Evolutionary conservation across 106 monocot genomes (phyloP).

Genomic region (Narthecium ossifragum): DNA sequence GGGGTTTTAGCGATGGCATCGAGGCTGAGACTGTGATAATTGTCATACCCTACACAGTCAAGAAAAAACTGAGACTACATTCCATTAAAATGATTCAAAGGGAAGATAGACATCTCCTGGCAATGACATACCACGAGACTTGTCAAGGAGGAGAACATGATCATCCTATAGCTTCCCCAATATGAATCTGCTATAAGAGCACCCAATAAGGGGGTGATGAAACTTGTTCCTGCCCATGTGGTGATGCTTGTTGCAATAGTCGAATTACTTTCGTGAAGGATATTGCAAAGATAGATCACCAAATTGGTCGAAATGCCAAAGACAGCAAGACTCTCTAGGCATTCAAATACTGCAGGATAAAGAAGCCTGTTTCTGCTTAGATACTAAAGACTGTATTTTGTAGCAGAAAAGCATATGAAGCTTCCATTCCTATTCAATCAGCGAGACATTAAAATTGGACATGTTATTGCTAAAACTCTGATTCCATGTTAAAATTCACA

Average conservation of each 20-base stretch:
- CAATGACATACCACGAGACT: slow-evolving; percentile 18
- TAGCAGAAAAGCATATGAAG: too few species aligned
- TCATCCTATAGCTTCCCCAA: slow-evolving; percentile 28
- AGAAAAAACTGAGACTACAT: background rate
- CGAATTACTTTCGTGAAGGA: slow-evolving; percentile 33
- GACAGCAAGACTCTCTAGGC: slow-evolving; percentile 30
- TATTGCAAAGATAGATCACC: slow-evolving; percentile 23
- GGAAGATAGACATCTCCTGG: background rate
- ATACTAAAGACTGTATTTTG: too few species aligned
- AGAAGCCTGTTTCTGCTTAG: background rate
- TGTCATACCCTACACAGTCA: slow-evolving; percentile 13
- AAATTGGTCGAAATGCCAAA: slow-evolving; percentile 34
- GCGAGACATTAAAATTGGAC: too few species aligned
- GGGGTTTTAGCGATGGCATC: slow-evolving; percentile 4
- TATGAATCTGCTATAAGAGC: slow-evolving; percentile 44
- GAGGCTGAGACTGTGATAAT: slow-evolving; percentile 11
- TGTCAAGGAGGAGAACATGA: slow-evolving; percentile 26
- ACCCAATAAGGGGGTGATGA: slow-evolving; percentile 29
- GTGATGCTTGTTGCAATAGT: slow-evolving; percentile 17
- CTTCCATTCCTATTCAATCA: too few species aligned
- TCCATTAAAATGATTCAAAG: background rate
- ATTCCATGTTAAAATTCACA: too few species aligned
- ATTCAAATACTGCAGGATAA: slow-evolving; percentile 22
- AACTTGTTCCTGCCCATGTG: slow-evolving; percentile 38
- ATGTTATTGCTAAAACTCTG: too few species aligned